phyloP scores from a whole-genome alignment of 1,139 yeast species.

The Arxiozyma heterogenica region DNA sequence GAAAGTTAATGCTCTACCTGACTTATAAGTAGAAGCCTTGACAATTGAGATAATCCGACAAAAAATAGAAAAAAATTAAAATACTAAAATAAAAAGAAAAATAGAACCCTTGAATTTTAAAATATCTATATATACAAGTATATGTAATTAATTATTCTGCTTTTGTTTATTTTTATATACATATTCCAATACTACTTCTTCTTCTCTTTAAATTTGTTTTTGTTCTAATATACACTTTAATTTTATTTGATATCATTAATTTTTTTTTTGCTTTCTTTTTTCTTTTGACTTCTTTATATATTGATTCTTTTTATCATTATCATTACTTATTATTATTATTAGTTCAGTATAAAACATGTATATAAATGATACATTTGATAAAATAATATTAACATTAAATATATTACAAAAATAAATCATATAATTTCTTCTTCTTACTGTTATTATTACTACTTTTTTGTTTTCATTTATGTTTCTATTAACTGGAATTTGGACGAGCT shows the following conservation, averaged over 20 bases:
- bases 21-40: neutral
- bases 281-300: too few species aligned
- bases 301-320: too few species aligned
- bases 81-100: too few species aligned
- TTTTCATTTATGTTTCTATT: neutral
- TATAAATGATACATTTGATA: neutral
- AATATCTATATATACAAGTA: too few species aligned
- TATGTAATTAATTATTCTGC: too few species aligned
- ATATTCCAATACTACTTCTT: neutral
- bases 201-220: neutral
- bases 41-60: too few species aligned
- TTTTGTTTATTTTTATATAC: neutral
- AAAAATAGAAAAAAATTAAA: too few species aligned
- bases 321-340: too few species aligned
- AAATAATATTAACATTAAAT: neutral
- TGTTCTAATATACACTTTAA: neutral
- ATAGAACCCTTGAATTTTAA: too few species aligned
- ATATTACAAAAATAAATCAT: neutral
- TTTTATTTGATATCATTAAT: too few species aligned
- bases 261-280: too few species aligned
- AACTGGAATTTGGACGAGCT: slow-evolving; percentile 44
- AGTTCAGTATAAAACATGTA: neutral
- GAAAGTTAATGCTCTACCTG: neutral
- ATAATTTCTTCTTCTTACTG: neutral
- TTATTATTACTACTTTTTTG: too few species aligned